A percentile compares a stretch with the other conserved stretches of the same genome.
These are phyloP conservation scores for Ophiocordyceps camponoti-floridani DNA, from an alignment of 2,329 filamentous ascomycete species.

Conservation along the genomic window DNA sequence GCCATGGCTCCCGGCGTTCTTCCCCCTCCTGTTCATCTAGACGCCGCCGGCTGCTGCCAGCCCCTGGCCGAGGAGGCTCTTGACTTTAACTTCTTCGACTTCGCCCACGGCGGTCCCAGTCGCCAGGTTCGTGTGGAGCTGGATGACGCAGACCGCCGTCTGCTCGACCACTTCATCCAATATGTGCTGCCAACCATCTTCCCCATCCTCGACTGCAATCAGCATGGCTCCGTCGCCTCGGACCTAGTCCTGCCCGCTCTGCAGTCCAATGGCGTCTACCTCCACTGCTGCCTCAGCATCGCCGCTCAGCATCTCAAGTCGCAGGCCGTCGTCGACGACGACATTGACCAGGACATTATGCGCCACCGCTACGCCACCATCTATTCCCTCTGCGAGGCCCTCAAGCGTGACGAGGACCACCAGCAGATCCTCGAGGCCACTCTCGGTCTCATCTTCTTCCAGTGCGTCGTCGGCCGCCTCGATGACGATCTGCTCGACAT, in stretches of 20 bases:
- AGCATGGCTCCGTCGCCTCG: slow-evolving; percentile 63
- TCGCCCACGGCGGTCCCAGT: slow-evolving; percentile 48
- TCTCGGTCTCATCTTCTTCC: slow-evolving; percentile 90
- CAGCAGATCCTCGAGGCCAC: slow-evolving; percentile 82
- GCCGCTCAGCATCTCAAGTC: slow-evolving; percentile 86
- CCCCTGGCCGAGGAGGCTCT: slow-evolving; percentile 47
- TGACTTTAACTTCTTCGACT: slow-evolving; percentile 71
- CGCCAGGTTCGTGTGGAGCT: slow-evolving; percentile 61
- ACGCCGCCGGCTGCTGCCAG: slow-evolving; percentile 49
- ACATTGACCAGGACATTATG: slow-evolving; percentile 81
- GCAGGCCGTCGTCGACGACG: slow-evolving; percentile 38
- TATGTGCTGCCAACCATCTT: slow-evolving; percentile 80
- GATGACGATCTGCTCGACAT: slow-evolving; percentile 81
- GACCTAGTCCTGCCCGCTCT: slow-evolving; percentile 77
- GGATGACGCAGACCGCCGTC: slow-evolving; percentile 69
- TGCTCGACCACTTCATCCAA: slow-evolving; percentile 82
- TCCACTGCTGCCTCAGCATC: slow-evolving; percentile 90
- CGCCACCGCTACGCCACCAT: slow-evolving; percentile 81
- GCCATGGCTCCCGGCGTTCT: slow-evolving; percentile 47
- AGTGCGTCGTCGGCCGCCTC: slow-evolving; percentile 74
- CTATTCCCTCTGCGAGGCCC: slow-evolving; percentile 64
- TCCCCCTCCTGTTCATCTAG: slow-evolving; percentile 45
- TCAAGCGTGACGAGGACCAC: slow-evolving; percentile 67
- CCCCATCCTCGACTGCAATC: slow-evolving; percentile 78
- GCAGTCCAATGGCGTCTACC: slow-evolving; percentile 79